Percentiles rank a stretch among this genome's conserved stretches.
phyloP scores from a whole-genome alignment of 306 rosid genomes.

The Prunus davidiana region DNA sequence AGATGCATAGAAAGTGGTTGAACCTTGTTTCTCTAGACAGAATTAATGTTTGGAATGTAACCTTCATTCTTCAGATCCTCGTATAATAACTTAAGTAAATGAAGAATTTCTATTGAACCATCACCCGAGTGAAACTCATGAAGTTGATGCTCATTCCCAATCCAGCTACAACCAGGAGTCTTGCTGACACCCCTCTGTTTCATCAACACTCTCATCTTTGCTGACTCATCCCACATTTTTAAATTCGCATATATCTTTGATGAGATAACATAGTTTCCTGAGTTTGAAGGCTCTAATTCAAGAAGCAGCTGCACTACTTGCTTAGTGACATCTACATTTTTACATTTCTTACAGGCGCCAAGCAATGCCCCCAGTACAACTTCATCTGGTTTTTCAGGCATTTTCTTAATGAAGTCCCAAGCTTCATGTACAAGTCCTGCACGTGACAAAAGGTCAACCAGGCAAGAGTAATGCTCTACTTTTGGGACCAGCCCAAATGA shows the following conservation, averaged over 20 bases:
- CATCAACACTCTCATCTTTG: slow-evolving; percentile 87
- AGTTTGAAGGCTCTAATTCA: slow-evolving; percentile 83
- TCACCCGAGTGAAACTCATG: slow-evolving; percentile 86
- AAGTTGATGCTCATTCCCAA: slow-evolving; percentile 59
- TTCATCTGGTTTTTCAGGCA: slow-evolving; percentile 90
- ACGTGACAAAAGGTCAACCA: slow-evolving; percentile 88
- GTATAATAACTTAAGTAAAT: slow-evolving; percentile 44
- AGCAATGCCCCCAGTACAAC: slow-evolving; percentile 79
- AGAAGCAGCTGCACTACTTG: slow-evolving; percentile 62
- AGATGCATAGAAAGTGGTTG: background rate
- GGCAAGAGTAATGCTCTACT: slow-evolving; percentile 94
- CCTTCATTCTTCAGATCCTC: slow-evolving; percentile 77
- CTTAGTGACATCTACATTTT: slow-evolving; percentile 63
- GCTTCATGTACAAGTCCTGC: slow-evolving; percentile 79
- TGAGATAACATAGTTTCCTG: slow-evolving; percentile 80
- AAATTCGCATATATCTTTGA: slow-evolving; percentile 68
- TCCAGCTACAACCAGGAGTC: slow-evolving; percentile 99
- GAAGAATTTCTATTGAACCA: slow-evolving; percentile 38
- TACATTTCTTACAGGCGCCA: slow-evolving; percentile 71
- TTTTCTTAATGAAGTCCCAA: slow-evolving; percentile 72
- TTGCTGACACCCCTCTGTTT: slow-evolving; percentile 71
- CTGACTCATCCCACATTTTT: slow-evolving; percentile 84
- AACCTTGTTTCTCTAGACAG: slow-evolving; percentile 7
- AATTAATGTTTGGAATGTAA: slow-evolving; percentile 49
- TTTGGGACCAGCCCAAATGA: slow-evolving; percentile 69